Evolutionary conservation across 129 eudicot species (phyloP).

Genomic region (Artemisia tridentata): DNA sequence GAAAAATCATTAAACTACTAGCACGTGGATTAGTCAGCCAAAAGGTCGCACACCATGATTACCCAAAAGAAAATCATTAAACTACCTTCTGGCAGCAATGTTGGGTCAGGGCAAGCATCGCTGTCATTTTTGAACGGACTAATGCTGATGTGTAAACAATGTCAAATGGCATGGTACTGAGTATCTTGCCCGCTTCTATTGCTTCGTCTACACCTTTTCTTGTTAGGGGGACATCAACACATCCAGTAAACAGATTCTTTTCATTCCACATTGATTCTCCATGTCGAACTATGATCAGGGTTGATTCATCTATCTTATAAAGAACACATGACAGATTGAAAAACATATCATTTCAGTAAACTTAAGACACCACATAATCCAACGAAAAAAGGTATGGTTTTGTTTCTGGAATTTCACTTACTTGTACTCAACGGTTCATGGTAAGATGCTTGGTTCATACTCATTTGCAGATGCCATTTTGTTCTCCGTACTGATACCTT

Average conservation of each 20-base stretch:
- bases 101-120: slow-evolving; percentile 90
- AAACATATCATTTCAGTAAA: slow-evolving; percentile 5
- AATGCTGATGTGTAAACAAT: slow-evolving; percentile 70
- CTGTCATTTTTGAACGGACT: slow-evolving; percentile 84
- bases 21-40: too few relatives aligned
- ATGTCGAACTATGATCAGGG: slow-evolving; percentile 69
- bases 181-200: slow-evolving; percentile 78
- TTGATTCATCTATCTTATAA: slow-evolving; percentile 53
- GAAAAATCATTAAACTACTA: background rate
- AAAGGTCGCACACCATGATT: too few relatives aligned
- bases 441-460: slow-evolving; percentile 1
- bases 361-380: background rate
- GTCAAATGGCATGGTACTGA: slow-evolving; percentile 63
- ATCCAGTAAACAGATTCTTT: slow-evolving; percentile 83
- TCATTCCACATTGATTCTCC: slow-evolving; percentile 96
- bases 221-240: slow-evolving; percentile 90
- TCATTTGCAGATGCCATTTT: slow-evolving; percentile 7
- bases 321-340: background rate
- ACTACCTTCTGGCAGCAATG: slow-evolving; percentile 73
- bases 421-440: slow-evolving; percentile 34
- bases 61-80: background rate
- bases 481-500: slow-evolving; percentile 14
- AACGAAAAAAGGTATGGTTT: background rate
- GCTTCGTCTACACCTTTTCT: slow-evolving; percentile 79
- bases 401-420: slow-evolving; percentile 30